A percentile compares a stretch with the other conserved stretches of the same genome.
phyloP scores from a whole-genome alignment of 1,284 basidiomycete species.

The Ceratobasidium sp. region DNA sequence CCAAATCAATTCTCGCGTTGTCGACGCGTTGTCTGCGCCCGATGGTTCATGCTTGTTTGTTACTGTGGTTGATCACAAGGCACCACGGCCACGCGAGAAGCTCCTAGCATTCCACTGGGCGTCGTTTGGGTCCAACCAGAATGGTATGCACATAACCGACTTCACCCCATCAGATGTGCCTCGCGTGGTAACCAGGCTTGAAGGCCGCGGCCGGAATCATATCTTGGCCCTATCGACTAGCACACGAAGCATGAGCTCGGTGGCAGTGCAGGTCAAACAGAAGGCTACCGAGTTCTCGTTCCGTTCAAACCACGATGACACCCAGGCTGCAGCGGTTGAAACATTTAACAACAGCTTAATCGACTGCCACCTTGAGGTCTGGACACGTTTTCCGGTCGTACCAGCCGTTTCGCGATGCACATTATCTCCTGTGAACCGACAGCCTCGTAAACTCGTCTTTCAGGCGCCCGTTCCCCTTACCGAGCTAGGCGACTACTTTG shows the following conservation, averaged over 20 bases:
- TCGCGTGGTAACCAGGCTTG: conserved; percentile 60
- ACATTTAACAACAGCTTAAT: conserved; percentile 62
- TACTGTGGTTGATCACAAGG: neutral
- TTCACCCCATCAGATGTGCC: conserved; percentile 49
- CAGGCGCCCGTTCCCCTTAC: conserved; percentile 55
- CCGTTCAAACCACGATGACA: conserved; percentile 17
- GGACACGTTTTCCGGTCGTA: conserved; percentile 70
- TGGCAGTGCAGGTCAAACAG: conserved; percentile 64
- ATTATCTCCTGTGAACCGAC: conserved; percentile 54
- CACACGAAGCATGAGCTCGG: conserved; percentile 48
- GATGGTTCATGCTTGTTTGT: conserved; percentile 39
- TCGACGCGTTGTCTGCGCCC: conserved; percentile 34
- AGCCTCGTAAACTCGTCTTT: conserved; percentile 56
- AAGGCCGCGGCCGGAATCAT: conserved; percentile 58
- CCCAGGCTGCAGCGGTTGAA: neutral
- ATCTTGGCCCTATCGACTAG: conserved; percentile 57
- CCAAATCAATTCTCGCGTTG: neutral
- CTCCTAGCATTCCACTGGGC: conserved; percentile 64
- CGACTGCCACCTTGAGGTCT: conserved; percentile 67
- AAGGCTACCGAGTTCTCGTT: conserved; percentile 67
- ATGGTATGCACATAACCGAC: conserved; percentile 54
- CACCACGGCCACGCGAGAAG: neutral
- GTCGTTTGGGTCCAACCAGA: conserved; percentile 62
- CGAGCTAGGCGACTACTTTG: conserved; percentile 51
- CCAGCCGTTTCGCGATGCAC: conserved; percentile 61